Evolutionary conservation across 805 yeast genomes (phyloP).

Genomic region (Yarrowia sp.): DNA sequence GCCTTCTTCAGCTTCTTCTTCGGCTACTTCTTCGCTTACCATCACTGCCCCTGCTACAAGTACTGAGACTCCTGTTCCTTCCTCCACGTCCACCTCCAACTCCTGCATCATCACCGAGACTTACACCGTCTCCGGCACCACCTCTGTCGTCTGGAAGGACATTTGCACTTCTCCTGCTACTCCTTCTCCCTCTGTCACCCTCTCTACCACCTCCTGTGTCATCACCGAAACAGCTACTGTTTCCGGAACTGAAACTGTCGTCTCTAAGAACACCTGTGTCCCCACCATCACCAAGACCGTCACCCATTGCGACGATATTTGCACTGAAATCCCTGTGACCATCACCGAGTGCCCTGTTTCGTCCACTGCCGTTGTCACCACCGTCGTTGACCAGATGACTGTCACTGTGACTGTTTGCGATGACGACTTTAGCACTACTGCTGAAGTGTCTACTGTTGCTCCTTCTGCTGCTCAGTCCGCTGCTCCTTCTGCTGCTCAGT

Average conservation of each 20-base stretch:
- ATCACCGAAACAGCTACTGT: neutral
- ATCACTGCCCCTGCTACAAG: too few relatives aligned
- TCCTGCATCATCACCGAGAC: neutral
- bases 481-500: neutral
- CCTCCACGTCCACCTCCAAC: neutral
- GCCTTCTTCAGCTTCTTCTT: neutral
- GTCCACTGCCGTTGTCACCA: constrained; percentile 11
- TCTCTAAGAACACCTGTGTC: neutral
- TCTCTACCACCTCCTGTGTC: neutral
- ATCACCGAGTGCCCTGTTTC: constrained; percentile 27
- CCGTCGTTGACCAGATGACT: constrained; percentile 22
- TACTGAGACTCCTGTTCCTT: neutral
- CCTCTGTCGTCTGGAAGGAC: neutral
- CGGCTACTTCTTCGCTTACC: neutral
- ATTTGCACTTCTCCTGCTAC: neutral
- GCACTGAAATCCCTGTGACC: constrained; percentile 7
- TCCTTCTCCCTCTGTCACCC: neutral
- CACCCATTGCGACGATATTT: neutral
- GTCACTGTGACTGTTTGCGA: constrained; percentile 37
- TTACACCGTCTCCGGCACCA: neutral
- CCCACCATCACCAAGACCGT: neutral
- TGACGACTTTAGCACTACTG: neutral
- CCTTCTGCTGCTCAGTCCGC: neutral
- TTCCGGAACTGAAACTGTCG: neutral
- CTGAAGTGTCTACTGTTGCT: neutral